A percentile compares a stretch with the other conserved stretches of the same genome.
phyloP scores from a whole-genome alignment of 78 protist genomes.

The Cavenderia fasciculata region DNA sequence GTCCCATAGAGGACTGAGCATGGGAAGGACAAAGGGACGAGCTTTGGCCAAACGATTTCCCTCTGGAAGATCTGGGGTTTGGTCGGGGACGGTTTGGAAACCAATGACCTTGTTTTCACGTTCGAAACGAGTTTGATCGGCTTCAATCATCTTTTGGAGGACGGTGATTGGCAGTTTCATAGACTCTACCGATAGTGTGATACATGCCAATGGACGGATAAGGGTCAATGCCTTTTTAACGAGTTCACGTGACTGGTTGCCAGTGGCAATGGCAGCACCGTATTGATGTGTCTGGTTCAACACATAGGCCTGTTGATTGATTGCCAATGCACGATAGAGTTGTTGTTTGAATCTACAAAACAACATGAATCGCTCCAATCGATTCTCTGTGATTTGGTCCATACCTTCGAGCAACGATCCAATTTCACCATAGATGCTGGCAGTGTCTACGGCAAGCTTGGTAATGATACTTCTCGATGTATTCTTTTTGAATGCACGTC shows the following conservation, averaged over 20 bases:
- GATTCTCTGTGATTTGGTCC: background rate
- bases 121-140: slow-evolving; percentile 25
- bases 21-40: slow-evolving; percentile 7
- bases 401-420: background rate
- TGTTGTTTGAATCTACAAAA: slow-evolving; percentile 18
- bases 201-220: slow-evolving; percentile 5
- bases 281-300: slow-evolving; percentile 42
- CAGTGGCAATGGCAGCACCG: slow-evolving; percentile 52
- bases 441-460: slow-evolving; percentile 47
- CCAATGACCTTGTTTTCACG: slow-evolving; percentile 59
- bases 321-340: slow-evolving; percentile 26
- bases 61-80: slow-evolving; percentile 16
- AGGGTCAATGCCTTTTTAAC: slow-evolving; percentile 11
- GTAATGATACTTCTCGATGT: slow-evolving; percentile 8
- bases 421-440: slow-evolving; percentile 42
- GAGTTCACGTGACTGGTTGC: background rate
- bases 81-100: slow-evolving; percentile 22
- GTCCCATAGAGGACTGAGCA: background rate
- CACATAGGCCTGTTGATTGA: slow-evolving; percentile 13
- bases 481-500: slow-evolving; percentile 64
- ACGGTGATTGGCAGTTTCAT: background rate
- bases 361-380: slow-evolving; percentile 21
- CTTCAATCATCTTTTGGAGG: background rate
- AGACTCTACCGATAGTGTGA: slow-evolving; percentile 1
- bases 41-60: slow-evolving; percentile 37